phyloP scores from a whole-genome alignment of 495 filamentous ascomycete genomes.

The Umbilicaria muhlenbergii region DNA sequence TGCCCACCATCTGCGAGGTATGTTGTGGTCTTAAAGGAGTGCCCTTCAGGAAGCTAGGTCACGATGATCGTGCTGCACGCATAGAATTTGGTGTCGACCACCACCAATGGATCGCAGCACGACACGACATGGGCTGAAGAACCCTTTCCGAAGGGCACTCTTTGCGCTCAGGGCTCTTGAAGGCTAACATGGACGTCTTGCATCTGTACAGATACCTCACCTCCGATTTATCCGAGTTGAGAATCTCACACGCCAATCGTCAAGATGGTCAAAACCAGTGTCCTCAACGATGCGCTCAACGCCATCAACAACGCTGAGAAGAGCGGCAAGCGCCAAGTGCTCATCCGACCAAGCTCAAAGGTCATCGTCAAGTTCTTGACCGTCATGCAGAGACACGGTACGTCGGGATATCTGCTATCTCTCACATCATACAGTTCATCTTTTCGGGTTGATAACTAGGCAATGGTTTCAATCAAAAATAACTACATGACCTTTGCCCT shows the following conservation, averaged over 20 bases:
- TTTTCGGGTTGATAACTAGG: conserved; percentile 99
- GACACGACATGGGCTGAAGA: conserved; percentile 87
- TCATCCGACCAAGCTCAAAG: conserved; percentile 94
- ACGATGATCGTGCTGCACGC: conserved; percentile 26
- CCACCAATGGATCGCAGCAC: conserved; percentile 13
- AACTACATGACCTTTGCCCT: conserved; percentile 77
- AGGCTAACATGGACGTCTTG: conserved; percentile 48
- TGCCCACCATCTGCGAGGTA: conserved; percentile 28
- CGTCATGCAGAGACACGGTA: conserved; percentile 99
- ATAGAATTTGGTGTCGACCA: conserved; percentile 3
- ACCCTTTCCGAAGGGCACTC: conserved; percentile 86
- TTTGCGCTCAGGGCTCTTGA: conserved; percentile 76
- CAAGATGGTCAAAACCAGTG: conserved; percentile 97
- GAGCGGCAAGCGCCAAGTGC: conserved; percentile 92
- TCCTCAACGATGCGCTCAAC: conserved; percentile 98
- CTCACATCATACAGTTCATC: not conserved
- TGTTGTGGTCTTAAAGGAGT: conserved; percentile 19
- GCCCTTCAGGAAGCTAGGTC: conserved; percentile 34
- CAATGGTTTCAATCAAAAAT: conserved; percentile 52
- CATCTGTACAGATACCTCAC: conserved; percentile 35
- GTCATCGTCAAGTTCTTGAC: conserved; percentile 98
- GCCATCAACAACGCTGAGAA: conserved; percentile 99
- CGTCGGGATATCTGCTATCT: conserved; percentile 21
- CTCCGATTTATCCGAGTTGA: conserved; percentile 45
- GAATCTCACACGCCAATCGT: conserved; percentile 58